Percentiles rank a stretch among this genome's conserved stretches.
Conservation (phyloP, 805 yeast genomes). For the Cyberlindnera subsufficiens region DNA sequence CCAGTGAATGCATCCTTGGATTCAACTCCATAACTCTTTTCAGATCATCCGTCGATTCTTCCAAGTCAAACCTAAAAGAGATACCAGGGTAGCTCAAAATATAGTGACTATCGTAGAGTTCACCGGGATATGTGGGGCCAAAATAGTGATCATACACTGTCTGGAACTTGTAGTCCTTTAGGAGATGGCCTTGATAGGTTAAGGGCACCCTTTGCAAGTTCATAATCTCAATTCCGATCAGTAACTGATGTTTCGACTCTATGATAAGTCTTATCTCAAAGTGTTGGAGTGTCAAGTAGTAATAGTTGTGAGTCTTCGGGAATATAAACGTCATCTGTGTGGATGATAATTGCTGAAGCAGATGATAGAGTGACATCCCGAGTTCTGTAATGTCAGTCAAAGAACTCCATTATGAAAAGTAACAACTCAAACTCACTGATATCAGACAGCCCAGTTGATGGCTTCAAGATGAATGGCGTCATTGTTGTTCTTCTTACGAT, state of each 20-base stretch:
- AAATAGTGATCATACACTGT: conserved; percentile 48
- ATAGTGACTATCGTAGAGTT: conserved; percentile 20
- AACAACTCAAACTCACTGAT: conserved; percentile 2
- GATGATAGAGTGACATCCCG: conserved; percentile 7
- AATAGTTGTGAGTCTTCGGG: background rate
- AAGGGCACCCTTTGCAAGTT: conserved; percentile 6
- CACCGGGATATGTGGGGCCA: conserved; percentile 62
- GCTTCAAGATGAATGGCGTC: conserved; percentile 6
- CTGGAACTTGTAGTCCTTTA: conserved; percentile 28
- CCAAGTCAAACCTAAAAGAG: conserved; percentile 37
- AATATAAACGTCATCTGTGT: conserved; percentile 1
- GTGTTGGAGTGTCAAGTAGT: conserved; percentile 2
- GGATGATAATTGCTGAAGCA: conserved; percentile 5
- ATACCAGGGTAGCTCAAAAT: conserved; percentile 52
- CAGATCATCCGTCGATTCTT: conserved; percentile 4
- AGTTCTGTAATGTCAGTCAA: conserved; percentile 1
- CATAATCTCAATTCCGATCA: conserved; percentile 13
- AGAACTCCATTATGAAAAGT: background rate
- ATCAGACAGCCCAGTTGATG: conserved; percentile 10
- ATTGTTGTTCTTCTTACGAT: background rate
- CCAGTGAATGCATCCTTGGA: conserved; percentile 7
- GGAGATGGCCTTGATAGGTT: conserved; percentile 10
- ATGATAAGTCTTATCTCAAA: conserved; percentile 6
- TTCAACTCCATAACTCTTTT: conserved; percentile 6
- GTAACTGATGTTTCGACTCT: conserved; percentile 6